Conservation (phyloP, 179 eudicot genomes). For the Vitellaria paradoxa region DNA sequence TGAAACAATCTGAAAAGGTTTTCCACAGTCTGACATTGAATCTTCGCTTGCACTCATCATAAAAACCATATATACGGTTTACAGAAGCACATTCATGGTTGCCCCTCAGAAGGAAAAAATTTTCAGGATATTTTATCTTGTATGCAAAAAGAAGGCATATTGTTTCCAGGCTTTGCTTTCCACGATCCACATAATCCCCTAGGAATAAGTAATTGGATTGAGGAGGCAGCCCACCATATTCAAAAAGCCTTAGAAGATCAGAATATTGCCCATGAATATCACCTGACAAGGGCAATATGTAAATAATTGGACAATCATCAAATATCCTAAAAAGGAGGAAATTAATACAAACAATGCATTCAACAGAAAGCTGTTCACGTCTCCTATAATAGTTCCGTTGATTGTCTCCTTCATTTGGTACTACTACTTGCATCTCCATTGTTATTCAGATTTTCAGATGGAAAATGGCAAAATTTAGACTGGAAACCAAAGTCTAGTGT, state of each 20-base stretch:
- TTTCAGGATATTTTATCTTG: conserved; percentile 39
- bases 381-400: not conserved
- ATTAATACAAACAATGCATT: not conserved
- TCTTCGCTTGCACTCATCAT: conserved; percentile 37
- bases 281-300: conserved; percentile 32
- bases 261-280: conserved; percentile 72
- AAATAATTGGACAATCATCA: conserved; percentile 3
- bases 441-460: not conserved
- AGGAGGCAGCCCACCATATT: conserved; percentile 67
- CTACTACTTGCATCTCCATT: not conserved
- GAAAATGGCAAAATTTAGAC: not conserved
- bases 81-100: conserved; percentile 42
- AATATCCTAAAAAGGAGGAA: not conserved
- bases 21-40: conserved; percentile 37
- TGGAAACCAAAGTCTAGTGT: not conserved
- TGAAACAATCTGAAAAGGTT: conserved; percentile 31
- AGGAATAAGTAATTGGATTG: conserved; percentile 62
- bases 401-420: not conserved
- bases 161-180: conserved; percentile 74
- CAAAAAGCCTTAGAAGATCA: conserved; percentile 68
- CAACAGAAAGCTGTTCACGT: not conserved
- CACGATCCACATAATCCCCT: conserved; percentile 75
- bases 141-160: conserved; percentile 42
- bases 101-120: conserved; percentile 38
- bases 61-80: conserved; percentile 36